A percentile compares a stretch with the other conserved stretches of the same genome.
These are phyloP conservation scores for Colletotrichum gigasporum DNA, from an alignment of 2,329 filamentous ascomycete species.

Conservation along the genomic window DNA sequence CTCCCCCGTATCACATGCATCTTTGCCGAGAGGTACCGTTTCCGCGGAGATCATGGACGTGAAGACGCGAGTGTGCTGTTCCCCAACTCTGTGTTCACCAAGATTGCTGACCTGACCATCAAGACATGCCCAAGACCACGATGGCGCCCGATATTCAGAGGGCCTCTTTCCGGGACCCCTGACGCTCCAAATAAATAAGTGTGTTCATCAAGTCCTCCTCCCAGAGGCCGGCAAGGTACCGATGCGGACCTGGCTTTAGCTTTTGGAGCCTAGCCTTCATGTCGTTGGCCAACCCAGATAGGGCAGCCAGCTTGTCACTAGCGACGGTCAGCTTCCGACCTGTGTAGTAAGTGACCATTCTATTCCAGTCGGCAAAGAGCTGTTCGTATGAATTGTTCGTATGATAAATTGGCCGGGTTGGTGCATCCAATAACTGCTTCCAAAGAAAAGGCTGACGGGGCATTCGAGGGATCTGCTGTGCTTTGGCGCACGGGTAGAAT, in stretches of 20 bases:
- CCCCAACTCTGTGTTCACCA: accelerated
- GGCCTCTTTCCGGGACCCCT: background rate
- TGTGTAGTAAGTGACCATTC: background rate
- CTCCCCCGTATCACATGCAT: background rate
- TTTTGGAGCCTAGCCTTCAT: background rate
- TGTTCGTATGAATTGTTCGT: background rate
- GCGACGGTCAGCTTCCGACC: background rate
- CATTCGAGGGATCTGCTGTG: too few relatives aligned
- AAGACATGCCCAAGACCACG: background rate
- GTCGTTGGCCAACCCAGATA: background rate
- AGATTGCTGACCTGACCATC: background rate
- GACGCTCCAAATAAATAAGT: background rate
- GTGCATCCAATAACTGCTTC: background rate
- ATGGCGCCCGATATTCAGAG: background rate
- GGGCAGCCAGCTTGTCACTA: background rate
- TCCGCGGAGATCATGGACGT: background rate
- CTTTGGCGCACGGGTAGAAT: too few relatives aligned
- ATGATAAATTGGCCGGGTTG: too few relatives aligned
- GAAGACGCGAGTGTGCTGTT: background rate
- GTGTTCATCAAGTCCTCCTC: background rate
- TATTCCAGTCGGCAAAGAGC: background rate
- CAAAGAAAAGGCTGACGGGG: background rate
- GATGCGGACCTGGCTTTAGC: background rate
- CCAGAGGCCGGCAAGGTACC: conserved; percentile 1
- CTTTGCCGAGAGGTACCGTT: background rate